Evolutionary conservation across 495 filamentous ascomycete genomes (phyloP).

Genomic region (Aspergillus cristatus): DNA sequence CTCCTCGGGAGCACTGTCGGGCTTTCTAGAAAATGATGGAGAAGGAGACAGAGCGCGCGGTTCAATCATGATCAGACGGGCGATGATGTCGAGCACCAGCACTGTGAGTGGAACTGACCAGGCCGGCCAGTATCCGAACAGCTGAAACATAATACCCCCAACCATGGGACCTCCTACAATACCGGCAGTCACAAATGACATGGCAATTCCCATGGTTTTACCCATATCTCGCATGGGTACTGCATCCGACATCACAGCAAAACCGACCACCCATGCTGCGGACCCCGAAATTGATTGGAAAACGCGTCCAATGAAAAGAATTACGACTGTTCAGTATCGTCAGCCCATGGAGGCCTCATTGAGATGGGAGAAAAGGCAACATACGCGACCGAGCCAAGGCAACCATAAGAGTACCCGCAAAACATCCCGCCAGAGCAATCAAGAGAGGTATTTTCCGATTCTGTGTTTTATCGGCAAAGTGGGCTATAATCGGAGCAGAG

Average conservation of each 20-base stretch:
- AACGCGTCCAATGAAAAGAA: conserved; percentile 11
- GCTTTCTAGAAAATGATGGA: background rate
- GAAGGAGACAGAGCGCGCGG: too few species aligned
- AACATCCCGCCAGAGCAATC: background rate
- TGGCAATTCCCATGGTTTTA: conserved; percentile 11
- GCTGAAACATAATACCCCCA: conserved; percentile 12
- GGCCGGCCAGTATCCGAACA: conserved; percentile 17
- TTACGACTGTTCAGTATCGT: background rate
- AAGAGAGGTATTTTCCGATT: conserved; percentile 6
- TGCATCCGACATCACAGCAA: conserved; percentile 15
- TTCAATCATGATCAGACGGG: conserved; percentile 18
- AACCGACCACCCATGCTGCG: conserved; percentile 18
- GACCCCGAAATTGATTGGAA: conserved; percentile 14
- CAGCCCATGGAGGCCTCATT: too few species aligned
- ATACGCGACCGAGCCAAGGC: background rate
- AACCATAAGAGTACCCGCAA: conserved; percentile 5
- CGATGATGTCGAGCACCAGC: conserved; percentile 13
- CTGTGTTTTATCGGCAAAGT: conserved; percentile 12
- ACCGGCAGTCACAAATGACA: conserved; percentile 12
- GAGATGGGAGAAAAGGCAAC: background rate
- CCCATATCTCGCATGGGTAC: conserved; percentile 12
- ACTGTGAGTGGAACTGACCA: conserved; percentile 15
- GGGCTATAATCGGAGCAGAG: conserved; percentile 9
- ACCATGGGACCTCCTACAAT: conserved; percentile 16
- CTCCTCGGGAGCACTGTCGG: background rate